Evolutionary conservation across 2,329 filamentous ascomycete species (phyloP).

Genomic region (Knoxdaviesia proteae): DNA sequence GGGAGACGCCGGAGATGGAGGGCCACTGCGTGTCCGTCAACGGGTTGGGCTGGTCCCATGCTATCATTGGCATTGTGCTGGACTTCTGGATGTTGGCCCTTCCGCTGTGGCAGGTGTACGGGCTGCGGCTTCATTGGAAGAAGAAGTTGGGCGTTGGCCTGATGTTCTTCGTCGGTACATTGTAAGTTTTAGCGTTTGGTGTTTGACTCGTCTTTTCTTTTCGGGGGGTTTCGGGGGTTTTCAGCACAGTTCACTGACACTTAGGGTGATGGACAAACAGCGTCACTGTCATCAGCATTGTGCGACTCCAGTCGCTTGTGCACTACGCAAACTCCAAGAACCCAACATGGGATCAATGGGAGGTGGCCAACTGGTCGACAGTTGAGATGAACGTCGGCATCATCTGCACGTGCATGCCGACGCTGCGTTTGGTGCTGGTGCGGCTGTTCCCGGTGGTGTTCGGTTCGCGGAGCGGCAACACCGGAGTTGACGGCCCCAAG

Average conservation of each 20-base stretch:
- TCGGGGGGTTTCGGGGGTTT: no score
- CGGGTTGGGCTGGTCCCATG: conserved; percentile 26
- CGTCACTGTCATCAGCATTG: conserved; percentile 8
- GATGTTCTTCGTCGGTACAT: conserved; percentile 30
- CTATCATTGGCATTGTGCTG: conserved; percentile 27
- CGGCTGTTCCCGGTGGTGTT: conserved; percentile 6
- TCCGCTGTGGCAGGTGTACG: conserved; percentile 22
- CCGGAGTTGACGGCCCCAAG: no score
- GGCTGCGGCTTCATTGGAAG: conserved; percentile 21
- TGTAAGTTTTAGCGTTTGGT: conserved; percentile 12
- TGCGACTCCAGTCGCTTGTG: conserved; percentile 7
- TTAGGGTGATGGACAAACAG: conserved; percentile 1
- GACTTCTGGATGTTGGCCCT: conserved; percentile 31
- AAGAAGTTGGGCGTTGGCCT: conserved; percentile 26
- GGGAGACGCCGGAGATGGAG: conserved; percentile 20
- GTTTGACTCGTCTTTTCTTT: background rate
- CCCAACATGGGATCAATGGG: conserved; percentile 10
- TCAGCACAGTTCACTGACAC: no score
- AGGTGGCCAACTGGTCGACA: conserved; percentile 10
- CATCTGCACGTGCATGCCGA: conserved; percentile 12
- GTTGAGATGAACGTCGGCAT: conserved; percentile 12
- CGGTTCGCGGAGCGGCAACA: background rate
- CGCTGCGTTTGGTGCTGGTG: conserved; percentile 9
- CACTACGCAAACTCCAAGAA: conserved; percentile 8
- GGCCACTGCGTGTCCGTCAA: conserved; percentile 30